Conservation (phyloP, 2,329 filamentous ascomycete species). For the Exophiala calicioides region DNA sequence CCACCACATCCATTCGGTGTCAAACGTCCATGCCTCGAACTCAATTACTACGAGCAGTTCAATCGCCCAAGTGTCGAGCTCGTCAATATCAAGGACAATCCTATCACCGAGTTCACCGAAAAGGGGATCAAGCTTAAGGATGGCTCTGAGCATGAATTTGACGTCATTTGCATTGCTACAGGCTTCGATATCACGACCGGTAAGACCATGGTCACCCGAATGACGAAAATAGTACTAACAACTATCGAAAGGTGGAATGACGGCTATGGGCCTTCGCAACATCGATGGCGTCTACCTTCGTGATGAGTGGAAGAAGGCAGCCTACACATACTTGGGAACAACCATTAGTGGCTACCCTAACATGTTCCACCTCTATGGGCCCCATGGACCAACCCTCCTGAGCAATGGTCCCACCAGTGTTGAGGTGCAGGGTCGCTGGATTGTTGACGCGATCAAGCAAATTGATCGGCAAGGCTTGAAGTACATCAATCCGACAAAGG, state of each 20-base stretch:
- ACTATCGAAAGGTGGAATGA: constrained; percentile 40
- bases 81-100: constrained; percentile 46
- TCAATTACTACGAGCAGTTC: constrained; percentile 54
- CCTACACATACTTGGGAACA: constrained; percentile 44
- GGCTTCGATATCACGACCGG: no score
- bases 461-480: constrained; percentile 49
- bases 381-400: constrained; percentile 58
- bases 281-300: constrained; percentile 31
- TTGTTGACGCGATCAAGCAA: constrained; percentile 51
- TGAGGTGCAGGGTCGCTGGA: constrained; percentile 59
- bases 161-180: constrained; percentile 45
- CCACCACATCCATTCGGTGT: constrained; percentile 58
- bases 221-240: no score
- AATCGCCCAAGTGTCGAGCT: constrained; percentile 51
- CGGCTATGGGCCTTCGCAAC: constrained; percentile 42
- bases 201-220: no score
- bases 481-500: constrained; percentile 52
- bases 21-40: constrained; percentile 54
- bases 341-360: constrained; percentile 48
- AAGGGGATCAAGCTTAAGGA: constrained; percentile 45
- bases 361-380: constrained; percentile 56
- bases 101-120: constrained; percentile 44
- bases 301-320: constrained; percentile 33
- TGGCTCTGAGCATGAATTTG: constrained; percentile 42
- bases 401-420: constrained; percentile 58